Percentiles rank a stretch among this genome's conserved stretches.
Evolutionary conservation across 176 grass and related monocot genomes (phyloP).

Genomic region (Miscanthus lutarioriparius): DNA sequence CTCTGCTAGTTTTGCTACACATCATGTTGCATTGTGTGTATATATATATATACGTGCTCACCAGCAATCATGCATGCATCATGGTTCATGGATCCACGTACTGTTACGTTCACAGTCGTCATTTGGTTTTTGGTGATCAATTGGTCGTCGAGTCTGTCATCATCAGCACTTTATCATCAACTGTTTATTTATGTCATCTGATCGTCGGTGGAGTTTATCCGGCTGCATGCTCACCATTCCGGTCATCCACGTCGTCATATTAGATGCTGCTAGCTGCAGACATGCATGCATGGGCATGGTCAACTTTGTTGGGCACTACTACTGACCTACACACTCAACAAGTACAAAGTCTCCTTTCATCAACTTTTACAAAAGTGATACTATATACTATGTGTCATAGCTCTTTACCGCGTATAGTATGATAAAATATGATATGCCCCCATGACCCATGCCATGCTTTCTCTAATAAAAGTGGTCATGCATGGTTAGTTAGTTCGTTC

Average conservation of each 20-base stretch:
- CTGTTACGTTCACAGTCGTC: too few relatives aligned
- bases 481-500: background rate
- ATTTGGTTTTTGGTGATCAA: too few relatives aligned
- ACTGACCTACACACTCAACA: background rate
- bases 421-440: background rate
- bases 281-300: conserved; percentile 8
- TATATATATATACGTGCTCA: too few relatives aligned
- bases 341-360: background rate
- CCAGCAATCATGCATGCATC: too few relatives aligned
- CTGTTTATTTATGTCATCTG: background rate
- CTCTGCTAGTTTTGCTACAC: too few relatives aligned
- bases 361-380: background rate
- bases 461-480: background rate
- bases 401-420: background rate
- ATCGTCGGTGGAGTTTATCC: background rate
- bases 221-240: background rate
- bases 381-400: background rate
- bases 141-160: background rate
- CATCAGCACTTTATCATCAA: background rate
- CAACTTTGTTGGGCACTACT: conserved; percentile 7
- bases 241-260: background rate
- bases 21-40: too few relatives aligned
- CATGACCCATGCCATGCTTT: background rate
- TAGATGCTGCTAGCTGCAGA: too few relatives aligned
- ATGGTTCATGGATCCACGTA: too few relatives aligned